phyloP scores from a whole-genome alignment of 2,329 filamentous ascomycete species.

The Talaromyces sp. region DNA sequence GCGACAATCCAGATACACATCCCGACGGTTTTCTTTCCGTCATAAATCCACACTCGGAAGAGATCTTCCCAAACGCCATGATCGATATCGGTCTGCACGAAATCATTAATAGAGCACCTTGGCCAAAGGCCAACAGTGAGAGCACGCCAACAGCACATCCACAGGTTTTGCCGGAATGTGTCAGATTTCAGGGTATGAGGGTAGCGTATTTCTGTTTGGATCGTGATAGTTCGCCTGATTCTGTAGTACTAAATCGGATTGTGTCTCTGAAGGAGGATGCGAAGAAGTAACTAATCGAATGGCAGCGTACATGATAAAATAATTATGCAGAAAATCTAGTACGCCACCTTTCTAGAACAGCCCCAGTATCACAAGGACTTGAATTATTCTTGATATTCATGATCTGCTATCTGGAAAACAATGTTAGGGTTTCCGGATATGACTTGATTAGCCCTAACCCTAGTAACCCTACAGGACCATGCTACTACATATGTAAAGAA shows the following conservation, averaged over 20 bases:
- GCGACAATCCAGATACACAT: constrained; percentile 73
- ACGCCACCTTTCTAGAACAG: too few species aligned
- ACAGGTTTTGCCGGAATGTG: constrained; percentile 59
- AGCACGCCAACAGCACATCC: constrained; percentile 7
- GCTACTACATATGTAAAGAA: too few species aligned
- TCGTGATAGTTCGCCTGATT: constrained; percentile 73
- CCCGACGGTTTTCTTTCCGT: constrained; percentile 80
- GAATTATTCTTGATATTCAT: too few species aligned
- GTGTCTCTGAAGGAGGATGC: constrained; percentile 75
- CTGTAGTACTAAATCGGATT: constrained; percentile 84
- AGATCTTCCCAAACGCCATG: constrained; percentile 73
- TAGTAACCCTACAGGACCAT: too few species aligned
- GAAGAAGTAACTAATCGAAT: background rate
- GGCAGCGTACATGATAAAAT: too few species aligned
- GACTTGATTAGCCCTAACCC: too few species aligned
- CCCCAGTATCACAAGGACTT: too few species aligned
- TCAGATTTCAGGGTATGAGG: constrained; percentile 88
- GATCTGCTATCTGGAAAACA: too few species aligned
- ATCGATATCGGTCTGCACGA: constrained; percentile 83
- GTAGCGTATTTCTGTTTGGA: constrained; percentile 86
- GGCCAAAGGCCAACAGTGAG: constrained; percentile 73
- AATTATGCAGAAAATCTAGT: too few species aligned
- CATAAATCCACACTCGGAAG: constrained; percentile 79
- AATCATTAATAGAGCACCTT: constrained; percentile 69
- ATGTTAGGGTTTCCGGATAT: too few species aligned